Conservation (phyloP, 2,329 filamentous ascomycete species). For the Orbilia quercus region DNA sequence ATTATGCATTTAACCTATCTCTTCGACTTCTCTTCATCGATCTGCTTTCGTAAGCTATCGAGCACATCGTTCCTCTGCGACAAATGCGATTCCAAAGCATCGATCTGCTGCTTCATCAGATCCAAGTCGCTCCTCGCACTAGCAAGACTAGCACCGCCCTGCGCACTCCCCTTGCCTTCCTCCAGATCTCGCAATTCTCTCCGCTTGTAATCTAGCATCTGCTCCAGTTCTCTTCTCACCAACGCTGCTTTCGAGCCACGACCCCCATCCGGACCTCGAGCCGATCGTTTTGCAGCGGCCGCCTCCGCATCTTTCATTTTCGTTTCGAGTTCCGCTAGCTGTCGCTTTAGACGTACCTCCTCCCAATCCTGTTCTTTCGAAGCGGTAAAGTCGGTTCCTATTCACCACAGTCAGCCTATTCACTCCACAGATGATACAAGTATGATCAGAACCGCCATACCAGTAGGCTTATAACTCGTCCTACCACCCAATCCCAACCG, state of each 20-base stretch:
- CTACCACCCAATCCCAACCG: constrained; percentile 81
- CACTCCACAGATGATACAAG: too few species aligned
- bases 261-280: constrained; percentile 69
- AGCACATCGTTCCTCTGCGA: constrained; percentile 79
- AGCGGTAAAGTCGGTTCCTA: constrained; percentile 84
- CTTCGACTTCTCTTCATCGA: constrained; percentile 82
- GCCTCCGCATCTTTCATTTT: constrained; percentile 86
- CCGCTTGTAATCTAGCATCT: constrained; percentile 94
- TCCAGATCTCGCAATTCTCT: constrained; percentile 80
- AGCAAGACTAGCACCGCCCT: constrained; percentile 74
- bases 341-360: constrained; percentile 92
- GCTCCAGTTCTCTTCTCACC: constrained; percentile 92
- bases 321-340: constrained; percentile 86
- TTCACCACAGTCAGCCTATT: too few species aligned
- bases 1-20: constrained; percentile 58
- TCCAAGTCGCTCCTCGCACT: constrained; percentile 85
- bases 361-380: constrained; percentile 95
- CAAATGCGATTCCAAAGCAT: constrained; percentile 86
- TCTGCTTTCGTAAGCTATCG: constrained; percentile 79
- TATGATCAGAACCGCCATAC: constrained; percentile 27
- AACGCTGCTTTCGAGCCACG: constrained; percentile 85
- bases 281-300: constrained; percentile 73
- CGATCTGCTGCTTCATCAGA: constrained; percentile 92
- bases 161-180: constrained; percentile 75
- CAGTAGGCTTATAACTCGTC: constrained; percentile 80